Evolutionary conservation across 2,329 filamentous ascomycete genomes (phyloP).

Genomic region (Stagonosporopsis chrysanthemi): DNA sequence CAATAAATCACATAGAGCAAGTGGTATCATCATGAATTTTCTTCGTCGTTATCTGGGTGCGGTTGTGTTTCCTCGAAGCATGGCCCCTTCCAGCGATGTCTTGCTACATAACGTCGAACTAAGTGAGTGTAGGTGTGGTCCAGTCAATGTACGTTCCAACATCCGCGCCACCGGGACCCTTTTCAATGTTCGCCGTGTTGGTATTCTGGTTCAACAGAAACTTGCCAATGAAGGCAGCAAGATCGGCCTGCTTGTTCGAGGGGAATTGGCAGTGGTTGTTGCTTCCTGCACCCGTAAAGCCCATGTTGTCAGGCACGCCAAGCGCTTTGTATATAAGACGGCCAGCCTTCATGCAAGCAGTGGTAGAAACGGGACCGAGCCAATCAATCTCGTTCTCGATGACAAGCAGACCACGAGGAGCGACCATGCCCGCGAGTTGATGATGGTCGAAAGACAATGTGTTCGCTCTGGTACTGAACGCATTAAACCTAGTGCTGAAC

Average conservation of each 20-base stretch:
- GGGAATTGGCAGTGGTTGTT: constrained; percentile 66
- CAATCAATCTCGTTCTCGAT: constrained; percentile 67
- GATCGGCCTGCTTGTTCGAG: constrained; percentile 58
- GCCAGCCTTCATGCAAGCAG: constrained; percentile 65
- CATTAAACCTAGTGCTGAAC: constrained; percentile 65
- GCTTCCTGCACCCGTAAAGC: constrained; percentile 63
- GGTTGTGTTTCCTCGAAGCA: too few species aligned
- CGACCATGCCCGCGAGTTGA: constrained; percentile 63
- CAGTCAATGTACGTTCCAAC: constrained; percentile 48
- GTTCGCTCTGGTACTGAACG: constrained; percentile 57
- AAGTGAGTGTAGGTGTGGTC: constrained; percentile 46
- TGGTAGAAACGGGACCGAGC: constrained; percentile 65
- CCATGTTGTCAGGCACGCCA: constrained; percentile 63
- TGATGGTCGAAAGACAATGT: constrained; percentile 65
- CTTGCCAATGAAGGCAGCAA: constrained; percentile 64
- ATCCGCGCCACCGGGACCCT: constrained; percentile 41
- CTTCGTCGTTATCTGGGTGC: neutral
- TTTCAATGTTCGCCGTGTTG: constrained; percentile 46
- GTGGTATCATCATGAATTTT: neutral
- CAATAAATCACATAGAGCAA: too few species aligned
- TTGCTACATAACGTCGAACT: constrained; percentile 7
- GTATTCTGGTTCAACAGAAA: constrained; percentile 51
- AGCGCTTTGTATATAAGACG: constrained; percentile 63
- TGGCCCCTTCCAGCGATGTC: neutral
- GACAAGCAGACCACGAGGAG: constrained; percentile 62